phyloP scores from a whole-genome alignment of 768 basidiomycete species.

The Tylopilus cervinicoccineus region DNA sequence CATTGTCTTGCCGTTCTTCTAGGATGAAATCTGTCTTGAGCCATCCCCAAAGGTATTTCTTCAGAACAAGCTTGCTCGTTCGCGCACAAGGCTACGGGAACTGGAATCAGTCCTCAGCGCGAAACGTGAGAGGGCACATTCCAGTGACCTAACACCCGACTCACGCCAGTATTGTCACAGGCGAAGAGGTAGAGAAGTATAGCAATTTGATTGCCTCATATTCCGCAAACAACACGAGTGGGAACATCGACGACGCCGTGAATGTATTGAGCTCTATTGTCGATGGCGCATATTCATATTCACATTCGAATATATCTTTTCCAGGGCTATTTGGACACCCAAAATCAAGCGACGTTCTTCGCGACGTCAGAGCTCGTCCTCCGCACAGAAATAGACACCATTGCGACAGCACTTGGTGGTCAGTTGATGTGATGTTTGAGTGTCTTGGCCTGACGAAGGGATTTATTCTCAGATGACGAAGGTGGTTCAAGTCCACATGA shows the following conservation, averaged over 20 bases:
- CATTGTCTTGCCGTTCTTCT: slow-evolving; percentile 1
- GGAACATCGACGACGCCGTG: slow-evolving; percentile 43
- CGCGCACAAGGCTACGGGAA: slow-evolving; percentile 60
- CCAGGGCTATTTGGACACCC: slow-evolving; percentile 61
- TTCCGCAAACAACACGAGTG: slow-evolving; percentile 43
- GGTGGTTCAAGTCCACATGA: slow-evolving; percentile 67
- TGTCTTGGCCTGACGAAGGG: slow-evolving; percentile 6
- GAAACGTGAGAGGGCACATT: slow-evolving; percentile 48
- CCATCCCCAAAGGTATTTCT: slow-evolving; percentile 70
- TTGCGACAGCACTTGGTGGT: slow-evolving; percentile 63
- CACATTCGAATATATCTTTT: slow-evolving; percentile 2
- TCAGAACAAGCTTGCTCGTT: slow-evolving; percentile 70
- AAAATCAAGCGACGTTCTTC: slow-evolving; percentile 55
- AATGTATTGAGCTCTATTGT: slow-evolving; percentile 13
- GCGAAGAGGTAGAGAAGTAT: slow-evolving; percentile 51
- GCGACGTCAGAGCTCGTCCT: slow-evolving; percentile 54
- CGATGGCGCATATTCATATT: neutral
- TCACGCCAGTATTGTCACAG: slow-evolving; percentile 36
- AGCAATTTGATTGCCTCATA: slow-evolving; percentile 45
- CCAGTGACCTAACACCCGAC: slow-evolving; percentile 3
- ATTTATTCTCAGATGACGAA: slow-evolving; percentile 54
- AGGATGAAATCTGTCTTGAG: slow-evolving; percentile 56
- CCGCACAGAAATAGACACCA: slow-evolving; percentile 59
- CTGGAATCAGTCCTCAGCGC: slow-evolving; percentile 50
- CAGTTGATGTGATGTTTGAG: slow-evolving; percentile 17